Percentiles rank a stretch among this genome's conserved stretches.
phyloP scores from a whole-genome alignment of 208 protist species.

The Acanthamoeba comandoni region DNA sequence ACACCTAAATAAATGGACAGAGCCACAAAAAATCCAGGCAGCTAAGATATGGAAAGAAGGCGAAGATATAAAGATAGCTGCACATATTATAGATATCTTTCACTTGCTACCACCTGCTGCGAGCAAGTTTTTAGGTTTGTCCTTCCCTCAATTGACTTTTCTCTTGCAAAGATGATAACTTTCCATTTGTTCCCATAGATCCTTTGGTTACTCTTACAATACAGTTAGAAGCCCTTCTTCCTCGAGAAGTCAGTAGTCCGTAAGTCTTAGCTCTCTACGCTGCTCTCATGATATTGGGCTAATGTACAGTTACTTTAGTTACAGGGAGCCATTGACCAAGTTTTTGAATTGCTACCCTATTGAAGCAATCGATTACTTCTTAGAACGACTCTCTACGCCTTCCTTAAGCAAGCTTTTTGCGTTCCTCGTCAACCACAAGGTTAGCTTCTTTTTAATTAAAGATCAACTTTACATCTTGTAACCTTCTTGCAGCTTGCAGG shows the following conservation, averaged over 20 bases:
- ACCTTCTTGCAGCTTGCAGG: not conserved
- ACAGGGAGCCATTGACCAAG: constrained; percentile 80
- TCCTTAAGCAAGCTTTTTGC: constrained; percentile 14
- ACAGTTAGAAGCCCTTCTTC: constrained; percentile 81
- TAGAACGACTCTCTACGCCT: constrained; percentile 59
- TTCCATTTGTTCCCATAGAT: constrained; percentile 5
- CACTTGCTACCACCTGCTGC: constrained; percentile 86
- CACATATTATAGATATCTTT: constrained; percentile 89
- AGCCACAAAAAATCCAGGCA: constrained; percentile 75
- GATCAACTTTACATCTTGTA: not conserved
- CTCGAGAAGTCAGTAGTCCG: constrained; percentile 68
- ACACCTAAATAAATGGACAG: constrained; percentile 87
- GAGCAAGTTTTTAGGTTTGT: constrained; percentile 85
- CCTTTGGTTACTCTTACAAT: constrained; percentile 78
- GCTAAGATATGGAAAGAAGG: constrained; percentile 25
- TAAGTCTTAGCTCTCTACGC: constrained; percentile 16
- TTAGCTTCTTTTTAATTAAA: not conserved
- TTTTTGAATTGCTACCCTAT: constrained; percentile 85
- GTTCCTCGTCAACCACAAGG: constrained; percentile 57
- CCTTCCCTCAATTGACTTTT: constrained; percentile 6
- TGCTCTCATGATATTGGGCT: not conserved
- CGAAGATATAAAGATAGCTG: constrained; percentile 86
- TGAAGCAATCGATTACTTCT: constrained; percentile 83
- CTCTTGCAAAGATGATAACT: not conserved
- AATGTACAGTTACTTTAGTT: constrained; percentile 21